phyloP scores from a whole-genome alignment of 2,329 filamentous ascomycete species.

The Colletotrichum chrysophilum region DNA sequence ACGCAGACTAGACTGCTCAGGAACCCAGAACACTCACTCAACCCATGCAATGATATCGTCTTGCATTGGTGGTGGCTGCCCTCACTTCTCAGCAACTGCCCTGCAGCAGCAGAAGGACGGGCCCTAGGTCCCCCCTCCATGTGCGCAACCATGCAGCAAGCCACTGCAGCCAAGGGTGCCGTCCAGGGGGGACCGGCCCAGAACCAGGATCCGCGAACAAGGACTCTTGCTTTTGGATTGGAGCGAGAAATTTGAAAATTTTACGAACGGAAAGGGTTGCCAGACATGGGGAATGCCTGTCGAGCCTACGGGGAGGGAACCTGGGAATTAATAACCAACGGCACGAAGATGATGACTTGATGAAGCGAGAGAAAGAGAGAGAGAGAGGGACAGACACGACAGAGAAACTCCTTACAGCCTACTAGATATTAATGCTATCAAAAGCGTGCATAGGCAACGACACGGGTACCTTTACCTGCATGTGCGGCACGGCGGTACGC shows the following conservation, averaged over 20 bases:
- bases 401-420: neutral
- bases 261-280: slow-evolving; percentile 8
- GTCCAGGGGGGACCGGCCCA: neutral
- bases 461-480: neutral
- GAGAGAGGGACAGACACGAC: neutral
- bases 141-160: slow-evolving; percentile 13
- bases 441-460: neutral
- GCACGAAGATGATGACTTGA: slow-evolving; percentile 1
- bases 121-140: neutral
- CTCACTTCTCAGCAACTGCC: neutral
- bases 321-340: neutral
- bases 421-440: neutral
- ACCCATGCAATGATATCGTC: neutral
- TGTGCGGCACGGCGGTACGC: neutral
- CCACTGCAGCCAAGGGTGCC: slow-evolving; percentile 9
- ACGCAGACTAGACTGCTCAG: neutral
- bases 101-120: neutral
- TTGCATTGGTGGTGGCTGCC: neutral
- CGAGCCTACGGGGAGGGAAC: neutral
- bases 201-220: neutral
- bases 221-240: neutral
- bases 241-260: slow-evolving; percentile 17
- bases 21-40: neutral
- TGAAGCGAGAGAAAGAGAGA: slow-evolving; percentile 3
- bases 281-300: slow-evolving; percentile 20